These are phyloP conservation scores for Udeniomyces megalosporus DNA, from an alignment of 768 basidiomycete genomes.

Conservation along the genomic window DNA sequence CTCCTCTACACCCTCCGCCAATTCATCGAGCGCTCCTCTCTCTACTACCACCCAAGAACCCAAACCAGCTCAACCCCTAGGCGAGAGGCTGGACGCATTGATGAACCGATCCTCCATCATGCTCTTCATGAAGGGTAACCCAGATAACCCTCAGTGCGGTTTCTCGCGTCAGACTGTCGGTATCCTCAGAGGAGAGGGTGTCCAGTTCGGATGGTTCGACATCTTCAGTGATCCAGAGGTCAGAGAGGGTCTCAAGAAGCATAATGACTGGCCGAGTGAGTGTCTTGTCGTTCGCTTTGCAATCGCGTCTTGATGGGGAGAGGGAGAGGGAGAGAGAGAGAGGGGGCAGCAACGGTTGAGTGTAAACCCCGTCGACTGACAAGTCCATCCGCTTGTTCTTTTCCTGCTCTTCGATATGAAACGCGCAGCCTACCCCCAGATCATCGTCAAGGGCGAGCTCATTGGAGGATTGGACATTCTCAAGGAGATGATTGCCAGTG, in stretches of 20 bases:
- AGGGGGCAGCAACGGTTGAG: not conserved
- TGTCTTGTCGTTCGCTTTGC: not conserved
- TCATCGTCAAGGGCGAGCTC: conserved; percentile 76
- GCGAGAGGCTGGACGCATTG: conserved; percentile 44
- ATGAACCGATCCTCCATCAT: conserved; percentile 67
- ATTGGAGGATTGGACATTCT: conserved; percentile 91
- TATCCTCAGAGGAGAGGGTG: conserved; percentile 46
- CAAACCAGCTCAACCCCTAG: conserved; percentile 38
- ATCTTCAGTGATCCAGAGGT: conserved; percentile 68
- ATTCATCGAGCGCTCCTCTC: conserved; percentile 16
- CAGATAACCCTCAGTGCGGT: conserved; percentile 70
- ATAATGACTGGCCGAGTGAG: conserved; percentile 70
- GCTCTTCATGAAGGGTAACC: conserved; percentile 95
- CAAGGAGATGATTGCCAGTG: conserved; percentile 66
- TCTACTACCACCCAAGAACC: conserved; percentile 14
- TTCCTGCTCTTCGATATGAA: not conserved
- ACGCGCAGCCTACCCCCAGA: conserved; percentile 47
- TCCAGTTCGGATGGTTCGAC: conserved; percentile 63
- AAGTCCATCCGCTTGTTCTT: not conserved
- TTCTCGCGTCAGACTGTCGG: conserved; percentile 67
- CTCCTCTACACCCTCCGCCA: conserved; percentile 14
- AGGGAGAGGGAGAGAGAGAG: not conserved
- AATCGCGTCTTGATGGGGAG: not conserved
- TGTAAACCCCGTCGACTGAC: not conserved
- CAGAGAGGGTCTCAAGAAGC: conserved; percentile 59